Evolutionary conservation across 352 stramenopile genomes (phyloP), one percentile per base, ranked within the genome.

Genomic region (Phytophthora foliorum): DNA sequence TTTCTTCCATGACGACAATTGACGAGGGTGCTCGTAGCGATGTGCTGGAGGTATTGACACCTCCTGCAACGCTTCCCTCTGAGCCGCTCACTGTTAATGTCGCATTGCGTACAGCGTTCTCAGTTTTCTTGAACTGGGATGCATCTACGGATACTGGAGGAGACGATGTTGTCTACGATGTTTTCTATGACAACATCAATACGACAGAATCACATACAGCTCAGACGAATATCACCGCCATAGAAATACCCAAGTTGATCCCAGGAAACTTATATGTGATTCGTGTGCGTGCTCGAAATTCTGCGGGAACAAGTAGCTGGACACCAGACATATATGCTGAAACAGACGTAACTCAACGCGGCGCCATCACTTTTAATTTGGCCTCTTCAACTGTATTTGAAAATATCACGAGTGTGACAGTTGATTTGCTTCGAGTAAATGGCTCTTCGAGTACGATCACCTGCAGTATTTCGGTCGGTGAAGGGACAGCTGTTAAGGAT

Each of bases 321-420:
- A 77, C 72, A 24, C 46, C 39, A 1, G 46, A 52, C 0, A 9
- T 84, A 0, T 46, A 50, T 13, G 57, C 57, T 11, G 53, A 77
- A 49, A 92, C 84, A 0, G 81, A 90, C 22, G 60, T 89, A 3
- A 77, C 77, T 6, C 64, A 76, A 38, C 81, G 81, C 16, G 84
- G 84, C 0, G 58, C 67, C 0, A 55, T 92, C 16, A 58, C 62
- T 0, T 77, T 83, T 29, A 50, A 61, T 10, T 21, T 69, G 0
- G 24, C 17, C 0, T 66, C 67, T 11, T 57, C 63, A 0, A 78
- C 58, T 2, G 59, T 92, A 0, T 72, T 81, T 41, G 84, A 92
- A 62, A 88, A 89, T 50, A 39, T 19, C 4, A 69, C 67, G 1
- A 67, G 39, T 6, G 50, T 88, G 29, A 61, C 57, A 0, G 46